Evolutionary conservation across 2,329 filamentous ascomycete genomes (phyloP), one percentile per base, ranked within the genome.

Genomic region (Botryotinia globosa): DNA sequence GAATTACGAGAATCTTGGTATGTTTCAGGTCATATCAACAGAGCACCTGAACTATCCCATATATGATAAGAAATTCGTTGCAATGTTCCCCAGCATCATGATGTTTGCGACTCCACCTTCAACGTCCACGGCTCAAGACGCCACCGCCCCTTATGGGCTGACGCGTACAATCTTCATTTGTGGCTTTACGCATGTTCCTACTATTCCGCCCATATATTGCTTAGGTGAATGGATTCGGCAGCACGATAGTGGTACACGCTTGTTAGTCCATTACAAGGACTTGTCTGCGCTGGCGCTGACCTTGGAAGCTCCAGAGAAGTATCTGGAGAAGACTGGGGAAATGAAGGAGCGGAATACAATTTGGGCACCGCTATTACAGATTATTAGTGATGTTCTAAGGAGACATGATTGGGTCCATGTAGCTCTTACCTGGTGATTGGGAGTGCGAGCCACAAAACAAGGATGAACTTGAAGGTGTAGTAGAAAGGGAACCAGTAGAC

Each of bases 401-500:
- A 51, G 9, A 29, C 20, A 22, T 25, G 25, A 29, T 56, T n/a
- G 29, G 42, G n/a, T 14, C 2, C 4, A 72, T 44, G 20, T 22
- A 34, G n/a, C 61, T 86, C 91, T 82, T 91, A 98, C 95, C 87
- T 87, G 87, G 97, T 98, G 84, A 93, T 89, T 83, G 96, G 96
- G 81, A 99, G 94, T 79, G 95, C 91, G 86, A 99, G 94, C 96
- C 96, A 99, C 83, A 99, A 91, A 80, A 98, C 88, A 83, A 98
- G 92, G 82, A 97, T 87, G 82, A 99, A 98, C 89, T 99, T 99
- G 92, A 99, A 98, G 82, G 94, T 95, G 85, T 93, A 99, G 92
- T 99, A 99, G 87, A 99, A 99, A 82, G 96, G 92, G 87, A 97
- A 94, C 93, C 93, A 97, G 88, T 96, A 96, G 76, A 95, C 92